phyloP scores from a whole-genome alignment of 2,329 filamentous ascomycete genomes.

The Paecilomyces sp. region DNA sequence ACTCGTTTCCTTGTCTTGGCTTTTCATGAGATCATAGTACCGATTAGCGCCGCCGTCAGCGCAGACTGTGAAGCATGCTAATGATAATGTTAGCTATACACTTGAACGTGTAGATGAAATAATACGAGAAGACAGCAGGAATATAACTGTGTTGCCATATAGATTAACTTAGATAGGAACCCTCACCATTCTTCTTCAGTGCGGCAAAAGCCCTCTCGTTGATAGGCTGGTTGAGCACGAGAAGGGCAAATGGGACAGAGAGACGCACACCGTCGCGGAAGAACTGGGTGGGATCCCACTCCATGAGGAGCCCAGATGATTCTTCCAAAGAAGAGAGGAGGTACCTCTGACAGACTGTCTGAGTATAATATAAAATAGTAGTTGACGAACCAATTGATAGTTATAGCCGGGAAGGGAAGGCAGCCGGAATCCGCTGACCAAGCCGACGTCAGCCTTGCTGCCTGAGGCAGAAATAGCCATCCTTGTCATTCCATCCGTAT shows the following conservation, averaged over 20 bases:
- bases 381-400: too few species aligned
- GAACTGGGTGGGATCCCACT: constrained; percentile 36
- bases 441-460: neutral
- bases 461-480: neutral
- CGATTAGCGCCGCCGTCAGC: constrained; percentile 89
- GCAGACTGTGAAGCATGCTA: constrained; percentile 64
- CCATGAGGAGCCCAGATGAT: constrained; percentile 13
- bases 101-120: neutral
- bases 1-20: constrained; percentile 17
- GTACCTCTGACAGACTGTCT: neutral
- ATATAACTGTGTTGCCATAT: neutral
- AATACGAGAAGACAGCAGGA: neutral
- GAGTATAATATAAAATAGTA: neutral
- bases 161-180: neutral
- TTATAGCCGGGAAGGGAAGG: neutral
- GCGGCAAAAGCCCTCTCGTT: constrained; percentile 33
- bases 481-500: neutral
- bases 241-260: constrained; percentile 38
- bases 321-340: neutral
- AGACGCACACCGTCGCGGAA: constrained; percentile 21
- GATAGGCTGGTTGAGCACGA: constrained; percentile 58
- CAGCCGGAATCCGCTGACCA: neutral
- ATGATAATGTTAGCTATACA: neutral
- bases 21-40: constrained; percentile 48
- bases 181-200: constrained; percentile 28